phyloP scores from a whole-genome alignment of 2,329 filamentous ascomycete genomes.

The Cladophialophora psammophila region DNA sequence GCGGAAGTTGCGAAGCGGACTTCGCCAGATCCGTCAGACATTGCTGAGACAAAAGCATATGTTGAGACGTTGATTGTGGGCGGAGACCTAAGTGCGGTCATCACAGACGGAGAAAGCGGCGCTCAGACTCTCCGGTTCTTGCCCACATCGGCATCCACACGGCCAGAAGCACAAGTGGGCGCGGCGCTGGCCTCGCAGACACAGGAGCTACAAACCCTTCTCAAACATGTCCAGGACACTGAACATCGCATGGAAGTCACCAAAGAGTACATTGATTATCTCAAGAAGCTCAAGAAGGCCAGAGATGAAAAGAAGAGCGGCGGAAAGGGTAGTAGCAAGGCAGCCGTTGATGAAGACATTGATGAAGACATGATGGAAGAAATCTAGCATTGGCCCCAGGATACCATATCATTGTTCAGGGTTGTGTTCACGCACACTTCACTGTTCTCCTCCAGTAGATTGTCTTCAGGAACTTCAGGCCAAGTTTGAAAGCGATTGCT shows the following conservation, averaged over 20 bases:
- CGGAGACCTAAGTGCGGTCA: constrained; percentile 59
- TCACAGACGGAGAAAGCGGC: constrained; percentile 54
- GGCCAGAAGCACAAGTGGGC: constrained; percentile 48
- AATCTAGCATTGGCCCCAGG: constrained; percentile 19
- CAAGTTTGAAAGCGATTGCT: background rate
- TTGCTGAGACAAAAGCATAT: constrained; percentile 45
- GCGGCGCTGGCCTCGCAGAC: constrained; percentile 59
- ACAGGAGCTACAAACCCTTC: constrained; percentile 58
- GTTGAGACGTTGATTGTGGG: constrained; percentile 57
- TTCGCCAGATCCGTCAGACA: constrained; percentile 41
- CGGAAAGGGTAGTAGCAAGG: constrained; percentile 17
- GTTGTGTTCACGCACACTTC: background rate
- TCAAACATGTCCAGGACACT: constrained; percentile 60
- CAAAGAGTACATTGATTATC: constrained; percentile 64
- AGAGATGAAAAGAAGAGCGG: constrained; percentile 38
- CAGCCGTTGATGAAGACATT: constrained; percentile 29
- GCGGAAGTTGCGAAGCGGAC: constrained; percentile 53
- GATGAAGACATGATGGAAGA: constrained; percentile 43
- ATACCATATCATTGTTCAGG: background rate
- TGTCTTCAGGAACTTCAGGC: background rate
- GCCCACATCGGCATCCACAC: constrained; percentile 47
- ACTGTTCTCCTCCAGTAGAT: background rate
- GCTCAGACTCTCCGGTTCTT: constrained; percentile 63
- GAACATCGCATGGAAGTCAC: constrained; percentile 64
- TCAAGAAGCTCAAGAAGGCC: constrained; percentile 57